Base-by-base conservation (phyloP, 495 filamentous ascomycete genomes). In the Cairneyella variabilis region DNA sequence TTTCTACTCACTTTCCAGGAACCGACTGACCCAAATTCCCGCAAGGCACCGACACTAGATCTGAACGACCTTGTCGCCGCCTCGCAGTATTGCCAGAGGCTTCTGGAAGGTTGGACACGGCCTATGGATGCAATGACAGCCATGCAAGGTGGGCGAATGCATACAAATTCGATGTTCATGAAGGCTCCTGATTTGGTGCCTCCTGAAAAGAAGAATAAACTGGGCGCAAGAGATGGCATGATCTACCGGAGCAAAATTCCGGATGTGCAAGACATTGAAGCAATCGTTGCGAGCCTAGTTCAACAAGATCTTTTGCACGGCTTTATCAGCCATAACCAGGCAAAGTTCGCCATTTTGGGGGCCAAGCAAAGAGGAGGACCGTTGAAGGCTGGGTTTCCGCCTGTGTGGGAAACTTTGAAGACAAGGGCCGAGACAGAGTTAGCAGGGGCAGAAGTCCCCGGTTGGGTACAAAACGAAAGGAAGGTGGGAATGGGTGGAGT, bases 241-340 rank as follows among this genome's bases (percentile, higher is more conserved):
- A 70, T 71, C 53, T 82, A 60, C 60, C 76, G 76, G 21, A 82
- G 80, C 61, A 69, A 75, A 38, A 65, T 71, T 36, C 71, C 82
- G 12, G 69, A 81, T 36, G 72, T 85, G 62, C 68, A 78, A 1
- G 85, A 85, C 57, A 74, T 96, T n/a, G 93, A 96, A 68, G 80
- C 77, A 2, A 82, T 90, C 3, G 73, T 95, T 9, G 78, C 87
- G 0, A 86, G 85, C 1, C 72, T 97, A 6, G 77, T 95, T 14
- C 83, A 85, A 23, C 89, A 95, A 66, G 86, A 85, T 7, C 72
- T 97, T n/a, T 76, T 97, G 45, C 83, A 84, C 51, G 93, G 93
- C 4, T 98, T 91, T 58, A 77, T 97, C 20, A 88, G 88, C 10
- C 88, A 93, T 59, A 71, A 76, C 27, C 83, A 83, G 58, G 77